Evolutionary conservation across 2,329 filamentous ascomycete species (phyloP).

Genomic region (Akanthomyces lecanii): DNA sequence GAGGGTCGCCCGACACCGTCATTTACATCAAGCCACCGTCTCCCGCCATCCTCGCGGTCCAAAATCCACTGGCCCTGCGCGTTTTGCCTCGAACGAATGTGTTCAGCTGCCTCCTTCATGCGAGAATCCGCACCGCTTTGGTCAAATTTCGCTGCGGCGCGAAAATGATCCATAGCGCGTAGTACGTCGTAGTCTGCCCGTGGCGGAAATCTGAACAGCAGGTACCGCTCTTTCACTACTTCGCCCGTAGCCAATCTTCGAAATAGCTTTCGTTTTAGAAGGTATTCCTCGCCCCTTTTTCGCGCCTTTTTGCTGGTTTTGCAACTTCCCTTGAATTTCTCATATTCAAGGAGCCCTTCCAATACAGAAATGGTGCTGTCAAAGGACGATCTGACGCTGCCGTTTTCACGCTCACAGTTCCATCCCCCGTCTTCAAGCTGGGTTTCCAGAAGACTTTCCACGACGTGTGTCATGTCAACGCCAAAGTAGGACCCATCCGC

Average conservation of each 20-base stretch:
- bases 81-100: slow-evolving; percentile 10
- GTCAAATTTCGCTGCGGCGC: not conserved
- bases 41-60: not conserved
- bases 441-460: slow-evolving; percentile 16
- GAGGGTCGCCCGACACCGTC: slow-evolving; percentile 1
- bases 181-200: slow-evolving; percentile 15
- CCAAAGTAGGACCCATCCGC: slow-evolving; percentile 18
- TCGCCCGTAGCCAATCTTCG: slow-evolving; percentile 12
- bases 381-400: slow-evolving; percentile 17
- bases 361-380: slow-evolving; percentile 18
- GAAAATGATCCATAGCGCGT: slow-evolving; percentile 18
- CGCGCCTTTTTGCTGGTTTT: slow-evolving; percentile 4
- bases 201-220: slow-evolving; percentile 7
- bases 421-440: slow-evolving; percentile 17
- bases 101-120: slow-evolving; percentile 13
- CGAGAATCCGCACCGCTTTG: not conserved
- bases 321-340: slow-evolving; percentile 10
- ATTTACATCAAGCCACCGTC: slow-evolving; percentile 2
- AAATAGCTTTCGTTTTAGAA: slow-evolving; percentile 16
- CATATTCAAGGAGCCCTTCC: slow-evolving; percentile 18
- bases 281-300: slow-evolving; percentile 18
- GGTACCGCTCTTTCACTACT: slow-evolving; percentile 13
- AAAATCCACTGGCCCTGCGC: slow-evolving; percentile 1
- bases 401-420: slow-evolving; percentile 19
- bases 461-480: slow-evolving; percentile 16